Percentiles rank a stretch among this genome's conserved stretches.
These are phyloP conservation scores for Cunninghamia lanceolata DNA, from an alignment of 75 land plant genomes.

Conservation along the genomic window DNA sequence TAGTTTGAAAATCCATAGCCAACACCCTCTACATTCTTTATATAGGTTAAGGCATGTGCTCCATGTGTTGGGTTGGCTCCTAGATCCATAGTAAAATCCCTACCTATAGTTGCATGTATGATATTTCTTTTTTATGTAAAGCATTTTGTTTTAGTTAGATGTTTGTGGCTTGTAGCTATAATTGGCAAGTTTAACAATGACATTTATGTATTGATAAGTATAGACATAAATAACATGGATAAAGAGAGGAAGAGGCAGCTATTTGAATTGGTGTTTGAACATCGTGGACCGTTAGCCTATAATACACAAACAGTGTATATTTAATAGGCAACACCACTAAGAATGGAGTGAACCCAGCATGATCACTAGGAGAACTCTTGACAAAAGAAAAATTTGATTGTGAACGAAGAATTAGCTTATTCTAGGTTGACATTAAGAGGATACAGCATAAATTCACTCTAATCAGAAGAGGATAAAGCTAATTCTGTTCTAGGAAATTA, in stretches of 20 bases:
- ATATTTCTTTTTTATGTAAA: not conserved
- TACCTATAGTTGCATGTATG: not conserved
- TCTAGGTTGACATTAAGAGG: not conserved
- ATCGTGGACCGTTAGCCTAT: not conserved
- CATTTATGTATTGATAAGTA: not conserved
- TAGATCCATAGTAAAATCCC: not conserved
- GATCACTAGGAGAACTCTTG: not conserved
- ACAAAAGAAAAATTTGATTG: not conserved
- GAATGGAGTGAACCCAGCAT: not conserved
- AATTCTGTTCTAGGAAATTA: not conserved
- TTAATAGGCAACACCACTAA: not conserved
- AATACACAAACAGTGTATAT: not conserved
- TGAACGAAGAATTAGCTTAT: not conserved
- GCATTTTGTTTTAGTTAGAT: not conserved
- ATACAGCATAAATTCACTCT: not conserved
- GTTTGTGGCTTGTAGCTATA: not conserved
- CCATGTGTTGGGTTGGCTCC: slow-evolving; percentile 33
- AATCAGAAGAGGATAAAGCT: not conserved
- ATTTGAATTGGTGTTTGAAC: not conserved
- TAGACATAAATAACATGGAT: not conserved
- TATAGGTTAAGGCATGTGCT: slow-evolving; percentile 91
- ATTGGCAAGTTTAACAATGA: not conserved
- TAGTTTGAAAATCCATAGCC: not conserved
- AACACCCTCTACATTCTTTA: slow-evolving; percentile 31
- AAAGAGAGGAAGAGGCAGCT: not conserved